Percentiles rank a stretch among this genome's conserved stretches.
These are phyloP conservation scores for Zopfia rhizophila DNA, from an alignment of 2,329 filamentous ascomycete genomes.

Conservation along the genomic window DNA sequence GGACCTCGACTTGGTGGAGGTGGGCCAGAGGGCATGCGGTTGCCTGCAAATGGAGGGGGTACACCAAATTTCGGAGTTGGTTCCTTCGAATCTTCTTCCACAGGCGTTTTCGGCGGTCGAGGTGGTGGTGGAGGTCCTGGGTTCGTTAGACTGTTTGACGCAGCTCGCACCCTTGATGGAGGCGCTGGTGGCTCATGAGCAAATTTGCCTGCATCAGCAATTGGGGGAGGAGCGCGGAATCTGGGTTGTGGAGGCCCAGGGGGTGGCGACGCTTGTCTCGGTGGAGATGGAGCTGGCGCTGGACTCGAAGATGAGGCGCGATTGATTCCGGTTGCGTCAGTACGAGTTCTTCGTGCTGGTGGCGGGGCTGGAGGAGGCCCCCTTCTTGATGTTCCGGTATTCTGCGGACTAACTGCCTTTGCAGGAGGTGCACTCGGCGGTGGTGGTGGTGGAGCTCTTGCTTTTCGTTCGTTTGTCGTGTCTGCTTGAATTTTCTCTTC, in stretches of 20 bases:
- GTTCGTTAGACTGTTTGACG: slow-evolving; percentile 59
- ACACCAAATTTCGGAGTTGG: slow-evolving; percentile 73
- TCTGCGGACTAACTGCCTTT: slow-evolving; percentile 65
- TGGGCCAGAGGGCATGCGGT: slow-evolving; percentile 68
- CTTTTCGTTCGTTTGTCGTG: slow-evolving; percentile 59
- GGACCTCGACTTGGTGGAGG: slow-evolving; percentile 78
- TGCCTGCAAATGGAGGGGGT: slow-evolving; percentile 80
- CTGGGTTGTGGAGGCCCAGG: slow-evolving; percentile 67
- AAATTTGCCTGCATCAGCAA: slow-evolving; percentile 90
- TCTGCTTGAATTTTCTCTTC: slow-evolving; percentile 58
- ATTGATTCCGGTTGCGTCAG: slow-evolving; percentile 51
- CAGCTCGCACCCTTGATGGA: slow-evolving; percentile 61
- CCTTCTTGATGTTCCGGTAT: slow-evolving; percentile 69
- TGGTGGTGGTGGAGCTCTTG: slow-evolving; percentile 70
- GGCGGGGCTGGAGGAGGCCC: slow-evolving; percentile 71
- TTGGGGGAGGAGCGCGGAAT: slow-evolving; percentile 86
- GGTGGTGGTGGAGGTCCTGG: slow-evolving; percentile 74
- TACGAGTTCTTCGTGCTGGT: slow-evolving; percentile 58
- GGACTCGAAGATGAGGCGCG: slow-evolving; percentile 64
- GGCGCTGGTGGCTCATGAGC: slow-evolving; percentile 64
- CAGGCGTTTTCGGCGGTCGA: slow-evolving; percentile 61
- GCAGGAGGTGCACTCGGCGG: slow-evolving; percentile 56
- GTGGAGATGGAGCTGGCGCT: slow-evolving; percentile 66
- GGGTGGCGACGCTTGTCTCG: slow-evolving; percentile 76
- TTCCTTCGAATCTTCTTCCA: slow-evolving; percentile 71